Base-by-base conservation (phyloP, 805 yeast genomes). In the Metschnikowia cerradonensis region DNA sequence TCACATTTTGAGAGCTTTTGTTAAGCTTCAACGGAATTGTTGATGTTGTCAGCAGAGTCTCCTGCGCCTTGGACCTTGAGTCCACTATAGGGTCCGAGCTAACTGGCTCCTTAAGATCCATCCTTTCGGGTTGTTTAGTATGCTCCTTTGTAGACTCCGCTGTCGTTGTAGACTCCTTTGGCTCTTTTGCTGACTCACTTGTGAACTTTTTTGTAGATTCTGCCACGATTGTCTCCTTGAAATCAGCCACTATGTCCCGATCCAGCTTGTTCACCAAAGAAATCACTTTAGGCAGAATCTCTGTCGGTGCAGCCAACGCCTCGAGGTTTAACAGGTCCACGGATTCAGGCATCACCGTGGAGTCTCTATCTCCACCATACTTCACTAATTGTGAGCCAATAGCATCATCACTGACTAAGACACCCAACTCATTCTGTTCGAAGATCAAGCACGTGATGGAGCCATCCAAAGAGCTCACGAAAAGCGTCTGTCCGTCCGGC, bases 311-410 rank as follows among this genome's bases (percentile, higher is more conserved):
- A 20, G 34, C 43, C 34, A 33, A 32, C 2, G 35, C 32, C 42
- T 52, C 56, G 20, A 92, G 69, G 4, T 71, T 64, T 50, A 92
- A 72, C 66, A 91, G 97, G 48, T 82, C 86, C 1, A 85, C 79
- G 66, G 94, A 85, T 62, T 92, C 98, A 0, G 97, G 96, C 59
- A 90, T 87, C 19, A 85, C 84, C 71, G 86, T 75, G 7, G 88
- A 80, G 56, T 91, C 97, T 50, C 90, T 79, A 54, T 88, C 96
- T 2, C 88, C 90, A 54, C 99, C 98, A 63, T 87, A 92, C 57
- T 90, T 77, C 57, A 86, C 83, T 50, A 92, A 75, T 52, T 88
- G 86, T 39, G 80, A 76, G 51, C 82, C 85, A 52, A 86, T 83
- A 57, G 79, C 80, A 8, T 69, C 73, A 38, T 80, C 91, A 36